Percentiles rank a stretch among this genome's conserved stretches.
These are phyloP conservation scores for Eucalyptus cloeziana DNA, from an alignment of 345 rosid species.

Conservation along the genomic window DNA sequence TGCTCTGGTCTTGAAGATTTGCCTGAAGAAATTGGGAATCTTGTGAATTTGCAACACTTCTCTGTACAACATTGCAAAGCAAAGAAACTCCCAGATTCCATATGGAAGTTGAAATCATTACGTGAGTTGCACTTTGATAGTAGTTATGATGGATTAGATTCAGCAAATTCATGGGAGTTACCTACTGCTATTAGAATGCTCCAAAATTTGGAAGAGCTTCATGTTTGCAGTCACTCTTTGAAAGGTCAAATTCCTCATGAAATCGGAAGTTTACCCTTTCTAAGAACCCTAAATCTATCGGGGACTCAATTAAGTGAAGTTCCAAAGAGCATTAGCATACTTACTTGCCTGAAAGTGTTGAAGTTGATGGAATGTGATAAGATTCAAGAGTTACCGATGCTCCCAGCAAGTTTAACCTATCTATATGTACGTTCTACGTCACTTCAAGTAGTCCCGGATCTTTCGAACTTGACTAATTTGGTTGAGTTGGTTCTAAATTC, in stretches of 20 bases:
- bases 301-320: accelerated
- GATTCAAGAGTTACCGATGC: neutral
- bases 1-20: neutral
- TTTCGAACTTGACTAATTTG: neutral
- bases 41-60: neutral
- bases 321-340: neutral
- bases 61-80: neutral
- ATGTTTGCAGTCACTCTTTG: neutral
- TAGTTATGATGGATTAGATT: too few relatives aligned
- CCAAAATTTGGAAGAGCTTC: neutral
- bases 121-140: neutral
- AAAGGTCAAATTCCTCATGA: neutral
- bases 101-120: neutral
- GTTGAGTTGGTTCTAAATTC: neutral
- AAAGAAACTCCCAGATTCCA: neutral
- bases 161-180: neutral
- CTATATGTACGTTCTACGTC: neutral
- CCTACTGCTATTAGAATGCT: neutral
- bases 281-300: neutral
- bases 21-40: neutral
- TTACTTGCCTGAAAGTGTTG: accelerated
- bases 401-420: neutral
- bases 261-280: neutral
- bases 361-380: neutral
- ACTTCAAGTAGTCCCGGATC: accelerated